phyloP scores from a whole-genome alignment of 495 filamentous ascomycete genomes.

The Penicillium ucsense region DNA sequence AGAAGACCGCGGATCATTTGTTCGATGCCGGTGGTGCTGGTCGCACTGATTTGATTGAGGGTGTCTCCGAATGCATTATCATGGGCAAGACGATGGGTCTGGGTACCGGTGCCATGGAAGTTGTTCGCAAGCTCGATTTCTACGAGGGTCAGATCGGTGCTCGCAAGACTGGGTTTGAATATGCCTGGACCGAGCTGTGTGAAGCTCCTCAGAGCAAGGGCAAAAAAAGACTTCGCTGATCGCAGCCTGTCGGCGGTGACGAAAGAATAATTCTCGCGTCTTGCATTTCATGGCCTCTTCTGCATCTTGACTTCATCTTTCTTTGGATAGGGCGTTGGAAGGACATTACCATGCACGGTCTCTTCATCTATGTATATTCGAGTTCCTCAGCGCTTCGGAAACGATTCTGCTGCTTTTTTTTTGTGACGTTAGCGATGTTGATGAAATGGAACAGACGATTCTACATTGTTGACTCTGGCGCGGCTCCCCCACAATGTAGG shows the following conservation, averaged over 20 bases:
- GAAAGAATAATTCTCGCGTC: too few species aligned
- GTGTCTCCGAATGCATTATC: constrained; percentile 95
- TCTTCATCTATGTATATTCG: constrained; percentile 16
- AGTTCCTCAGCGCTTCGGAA: too few species aligned
- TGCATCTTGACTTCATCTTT: neutral
- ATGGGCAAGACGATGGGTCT: constrained; percentile 90
- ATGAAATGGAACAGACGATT: constrained; percentile 10
- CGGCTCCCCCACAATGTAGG: neutral
- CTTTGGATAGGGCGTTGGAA: constrained; percentile 12
- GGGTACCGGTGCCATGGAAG: constrained; percentile 86
- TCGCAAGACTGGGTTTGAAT: constrained; percentile 68
- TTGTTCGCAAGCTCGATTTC: constrained; percentile 67
- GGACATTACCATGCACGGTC: constrained; percentile 3
- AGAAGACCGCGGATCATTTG: constrained; percentile 96
- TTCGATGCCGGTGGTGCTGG: constrained; percentile 89
- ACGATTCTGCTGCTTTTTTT: constrained; percentile 5
- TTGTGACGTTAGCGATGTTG: constrained; percentile 13
- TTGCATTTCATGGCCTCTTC: too few species aligned
- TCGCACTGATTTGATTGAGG: constrained; percentile 81
- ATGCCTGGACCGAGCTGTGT: constrained; percentile 47
- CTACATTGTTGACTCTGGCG: neutral
- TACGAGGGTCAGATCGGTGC: constrained; percentile 50
- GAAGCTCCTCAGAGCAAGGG: constrained; percentile 15
- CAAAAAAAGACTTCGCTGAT: constrained; percentile 16
- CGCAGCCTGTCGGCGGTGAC: neutral